Evolutionary conservation across 345 rosid genomes (phyloP).

Genomic region (Carallia brachiata): DNA sequence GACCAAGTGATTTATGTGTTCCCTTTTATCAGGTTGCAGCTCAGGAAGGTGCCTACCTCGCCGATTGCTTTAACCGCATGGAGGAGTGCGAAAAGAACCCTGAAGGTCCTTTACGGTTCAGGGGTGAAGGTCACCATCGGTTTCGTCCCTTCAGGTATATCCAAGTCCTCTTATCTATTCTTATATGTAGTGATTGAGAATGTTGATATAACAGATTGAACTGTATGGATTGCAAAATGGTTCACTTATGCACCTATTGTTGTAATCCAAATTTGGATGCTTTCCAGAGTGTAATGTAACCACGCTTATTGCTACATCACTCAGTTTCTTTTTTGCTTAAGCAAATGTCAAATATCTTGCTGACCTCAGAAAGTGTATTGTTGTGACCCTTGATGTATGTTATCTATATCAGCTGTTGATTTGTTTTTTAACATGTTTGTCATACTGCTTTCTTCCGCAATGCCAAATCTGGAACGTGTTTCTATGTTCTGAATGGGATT

Average conservation of each 20-base stretch:
- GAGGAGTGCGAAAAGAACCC: constrained; percentile 79
- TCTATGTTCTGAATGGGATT: not conserved
- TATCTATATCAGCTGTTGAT: too few species aligned
- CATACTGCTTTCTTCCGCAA: too few species aligned
- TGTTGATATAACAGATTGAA: too few species aligned
- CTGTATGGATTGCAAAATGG: not conserved
- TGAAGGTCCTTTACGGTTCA: constrained; percentile 91
- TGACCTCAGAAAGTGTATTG: too few species aligned
- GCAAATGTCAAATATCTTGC: too few species aligned
- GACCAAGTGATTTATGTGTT: not conserved
- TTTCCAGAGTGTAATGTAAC: too few species aligned
- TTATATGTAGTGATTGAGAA: not conserved
- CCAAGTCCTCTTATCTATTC: not conserved
- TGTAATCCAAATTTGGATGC: too few species aligned
- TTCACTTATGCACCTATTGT: not conserved
- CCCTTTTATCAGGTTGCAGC: constrained; percentile 68
- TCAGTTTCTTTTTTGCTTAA: too few species aligned
- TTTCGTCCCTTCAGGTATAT: constrained; percentile 87
- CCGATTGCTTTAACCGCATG: constrained; percentile 93
- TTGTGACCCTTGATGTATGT: too few species aligned
- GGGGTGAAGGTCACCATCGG: constrained; percentile 94
- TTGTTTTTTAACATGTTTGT: too few species aligned
- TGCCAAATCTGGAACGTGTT: not conserved
- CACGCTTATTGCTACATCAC: too few species aligned
- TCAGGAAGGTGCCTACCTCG: constrained; percentile 89